Base-by-base conservation (phyloP, 352 stramenopile species). In the Globisporangium nodosum region DNA sequence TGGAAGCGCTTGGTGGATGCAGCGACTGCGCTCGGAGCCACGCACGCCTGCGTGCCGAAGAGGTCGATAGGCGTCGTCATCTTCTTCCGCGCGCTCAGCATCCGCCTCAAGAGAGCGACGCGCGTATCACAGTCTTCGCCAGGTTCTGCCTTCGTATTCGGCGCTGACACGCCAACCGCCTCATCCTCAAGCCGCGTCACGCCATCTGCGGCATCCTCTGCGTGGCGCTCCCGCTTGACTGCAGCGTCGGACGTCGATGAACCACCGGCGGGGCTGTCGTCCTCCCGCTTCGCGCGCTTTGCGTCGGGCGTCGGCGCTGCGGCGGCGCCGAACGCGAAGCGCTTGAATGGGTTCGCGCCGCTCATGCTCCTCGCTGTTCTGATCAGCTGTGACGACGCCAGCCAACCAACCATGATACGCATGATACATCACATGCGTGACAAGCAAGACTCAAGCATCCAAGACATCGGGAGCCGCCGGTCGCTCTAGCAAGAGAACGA, bases 1-100 rank as follows among this genome's bases (percentile, higher is more conserved):
- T 98, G 94, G 67, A 98, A 98, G 43, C 92, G 81, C 50, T 11
- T 79, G 71, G 64, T 74, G 53, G 13, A 50, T 68, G 49, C 33
- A 20, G 3, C 27, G 20, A n/a, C 40, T 6, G 50, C 49, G 0
- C 47, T 21, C 15, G 61, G 37, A 57, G 64, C 71, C 21, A 87
- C 70, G 49, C 81, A 92, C 12, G 66, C 74, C 13, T 92, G 79
- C 13, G 81, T 91, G 24, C 81, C 81, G 61, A 81, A 89, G 48
- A 64, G 61, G 66, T 91, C 78, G 43, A 91, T 87, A 12, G 81
- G 65, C 12, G 81, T 74, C 21, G 53, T 63, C 68, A 67, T 81
- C 46, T 11, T 51, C 33, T 72, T 53, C 0, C 81, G 64, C 1
- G 69, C 66, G 16, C 71, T 48, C 21, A 81, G 57, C 35, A 91